A percentile compares a stretch with the other conserved stretches of the same genome.
phyloP scores from a whole-genome alignment of 1,284 basidiomycete genomes.

The Fistulinella staudtii region DNA sequence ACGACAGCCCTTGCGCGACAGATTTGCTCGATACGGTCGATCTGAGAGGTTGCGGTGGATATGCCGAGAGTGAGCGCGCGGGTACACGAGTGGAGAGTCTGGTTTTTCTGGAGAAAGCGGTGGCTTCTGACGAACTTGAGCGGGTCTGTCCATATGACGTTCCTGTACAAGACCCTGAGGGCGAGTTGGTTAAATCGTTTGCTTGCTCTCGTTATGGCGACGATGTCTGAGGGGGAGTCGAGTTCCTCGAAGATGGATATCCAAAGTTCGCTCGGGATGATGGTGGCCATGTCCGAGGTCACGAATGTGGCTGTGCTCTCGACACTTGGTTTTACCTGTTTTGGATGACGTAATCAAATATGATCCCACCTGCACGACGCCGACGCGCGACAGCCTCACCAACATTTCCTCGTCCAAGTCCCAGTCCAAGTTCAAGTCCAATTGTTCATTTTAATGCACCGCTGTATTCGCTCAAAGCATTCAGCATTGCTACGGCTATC shows the following conservation, averaged over 20 bases:
- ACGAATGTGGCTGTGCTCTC: not conserved
- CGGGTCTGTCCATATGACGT: slow-evolving; percentile 35
- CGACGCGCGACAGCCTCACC: not conserved
- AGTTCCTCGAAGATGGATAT: slow-evolving; percentile 28
- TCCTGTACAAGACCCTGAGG: slow-evolving; percentile 34
- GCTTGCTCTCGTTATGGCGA: slow-evolving; percentile 31
- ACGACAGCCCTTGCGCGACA: slow-evolving; percentile 24
- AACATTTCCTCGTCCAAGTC: not conserved
- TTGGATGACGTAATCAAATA: not conserved
- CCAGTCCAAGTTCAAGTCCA: not conserved
- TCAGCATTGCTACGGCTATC: slow-evolving; percentile 42
- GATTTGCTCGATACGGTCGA: slow-evolving; percentile 27
- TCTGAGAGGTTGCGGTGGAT: slow-evolving; percentile 19
- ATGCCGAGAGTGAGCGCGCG: slow-evolving; percentile 27
- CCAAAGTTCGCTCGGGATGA: slow-evolving; percentile 28
- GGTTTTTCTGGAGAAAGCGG: slow-evolving; percentile 11
- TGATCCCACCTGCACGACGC: not conserved
- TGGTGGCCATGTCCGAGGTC: slow-evolving; percentile 3
- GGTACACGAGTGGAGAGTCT: slow-evolving; percentile 4
- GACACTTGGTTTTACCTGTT: no score
- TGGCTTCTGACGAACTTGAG: slow-evolving; percentile 23
- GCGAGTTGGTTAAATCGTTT: slow-evolving; percentile 33
- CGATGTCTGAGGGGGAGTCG: slow-evolving; percentile 30
- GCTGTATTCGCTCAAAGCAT: slow-evolving; percentile 43
- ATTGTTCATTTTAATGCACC: slow-evolving; percentile 39